Percentiles rank a stretch among this genome's conserved stretches.
Conservation (phyloP, 208 protist species). For the Crithidia fasciculata region DNA sequence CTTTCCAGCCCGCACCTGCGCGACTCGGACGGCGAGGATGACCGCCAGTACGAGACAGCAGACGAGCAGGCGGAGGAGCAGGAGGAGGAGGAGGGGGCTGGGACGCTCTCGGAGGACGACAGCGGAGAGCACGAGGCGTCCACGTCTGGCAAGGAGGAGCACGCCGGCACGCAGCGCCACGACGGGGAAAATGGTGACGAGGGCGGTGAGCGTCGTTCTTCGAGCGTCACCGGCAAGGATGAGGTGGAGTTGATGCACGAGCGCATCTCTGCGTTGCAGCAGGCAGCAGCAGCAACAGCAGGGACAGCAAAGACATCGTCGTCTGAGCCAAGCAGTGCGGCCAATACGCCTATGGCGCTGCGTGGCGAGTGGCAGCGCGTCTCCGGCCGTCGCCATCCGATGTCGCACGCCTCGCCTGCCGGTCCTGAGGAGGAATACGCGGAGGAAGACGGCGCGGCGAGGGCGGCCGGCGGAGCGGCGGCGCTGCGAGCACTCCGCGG, state of each 20-base stretch:
- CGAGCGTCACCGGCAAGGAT: slow-evolving; percentile 12
- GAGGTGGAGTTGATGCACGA: slow-evolving; percentile 14
- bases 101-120: not conserved
- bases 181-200: not conserved
- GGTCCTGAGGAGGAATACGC: too few species aligned
- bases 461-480: too few species aligned
- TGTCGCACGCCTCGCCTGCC: too few species aligned
- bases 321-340: not conserved
- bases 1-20: slow-evolving; percentile 12
- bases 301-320: not conserved
- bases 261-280: not conserved
- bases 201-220: not conserved
- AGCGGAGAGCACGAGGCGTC: not conserved
- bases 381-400: too few species aligned
- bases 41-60: too few species aligned
- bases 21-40: not conserved
- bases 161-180: not conserved
- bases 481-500: too few species aligned
- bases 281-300: not conserved
- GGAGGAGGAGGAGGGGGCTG: not conserved
- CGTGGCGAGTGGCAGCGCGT: too few species aligned
- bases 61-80: not conserved
- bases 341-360: too few species aligned
- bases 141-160: not conserved
- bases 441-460: not conserved